These are phyloP conservation scores for Colletotrichum plurivorum DNA, from an alignment of 2,329 filamentous ascomycete species.

Conservation along the genomic window DNA sequence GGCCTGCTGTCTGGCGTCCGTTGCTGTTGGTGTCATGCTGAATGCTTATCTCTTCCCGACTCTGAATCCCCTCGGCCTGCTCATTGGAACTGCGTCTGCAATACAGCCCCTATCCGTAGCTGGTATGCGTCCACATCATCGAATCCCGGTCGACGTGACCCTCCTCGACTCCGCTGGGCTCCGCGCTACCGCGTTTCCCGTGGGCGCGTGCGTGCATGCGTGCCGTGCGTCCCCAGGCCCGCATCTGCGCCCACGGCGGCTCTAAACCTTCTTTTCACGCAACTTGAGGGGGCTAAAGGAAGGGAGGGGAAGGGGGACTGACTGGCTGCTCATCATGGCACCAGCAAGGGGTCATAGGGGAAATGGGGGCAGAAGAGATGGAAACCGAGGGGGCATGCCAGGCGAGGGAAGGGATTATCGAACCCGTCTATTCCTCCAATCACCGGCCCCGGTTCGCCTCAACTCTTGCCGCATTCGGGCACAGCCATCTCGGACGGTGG, in stretches of 20 bases:
- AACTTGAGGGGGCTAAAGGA: background rate
- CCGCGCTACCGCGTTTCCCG: slow-evolving; percentile 18
- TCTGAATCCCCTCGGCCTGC: no score
- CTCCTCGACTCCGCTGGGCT: slow-evolving; percentile 10
- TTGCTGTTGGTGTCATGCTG: no score
- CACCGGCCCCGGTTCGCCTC: slow-evolving; percentile 21
- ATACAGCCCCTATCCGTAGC: background rate
- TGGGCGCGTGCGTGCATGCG: slow-evolving; percentile 13
- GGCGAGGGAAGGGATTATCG: background rate
- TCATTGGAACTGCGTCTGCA: no score
- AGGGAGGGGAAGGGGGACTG: background rate
- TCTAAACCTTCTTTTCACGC: slow-evolving; percentile 36
- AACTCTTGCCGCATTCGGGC: slow-evolving; percentile 23
- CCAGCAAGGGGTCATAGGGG: background rate
- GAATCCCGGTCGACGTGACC: background rate
- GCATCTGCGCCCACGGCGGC: slow-evolving; percentile 30
- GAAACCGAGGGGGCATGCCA: background rate
- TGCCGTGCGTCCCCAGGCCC: slow-evolving; percentile 15
- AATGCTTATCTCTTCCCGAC: no score
- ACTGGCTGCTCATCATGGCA: no score
- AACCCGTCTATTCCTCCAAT: slow-evolving; percentile 26
- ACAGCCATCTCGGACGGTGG: slow-evolving; percentile 77
- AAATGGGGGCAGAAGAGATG: background rate
- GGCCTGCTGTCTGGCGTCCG: no score
- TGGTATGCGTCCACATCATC: background rate